Percentiles rank a stretch among this genome's conserved stretches.
Evolutionary conservation across 2,329 filamentous ascomycete species (phyloP).

Genomic region (Scortechinia acanthostroma): DNA sequence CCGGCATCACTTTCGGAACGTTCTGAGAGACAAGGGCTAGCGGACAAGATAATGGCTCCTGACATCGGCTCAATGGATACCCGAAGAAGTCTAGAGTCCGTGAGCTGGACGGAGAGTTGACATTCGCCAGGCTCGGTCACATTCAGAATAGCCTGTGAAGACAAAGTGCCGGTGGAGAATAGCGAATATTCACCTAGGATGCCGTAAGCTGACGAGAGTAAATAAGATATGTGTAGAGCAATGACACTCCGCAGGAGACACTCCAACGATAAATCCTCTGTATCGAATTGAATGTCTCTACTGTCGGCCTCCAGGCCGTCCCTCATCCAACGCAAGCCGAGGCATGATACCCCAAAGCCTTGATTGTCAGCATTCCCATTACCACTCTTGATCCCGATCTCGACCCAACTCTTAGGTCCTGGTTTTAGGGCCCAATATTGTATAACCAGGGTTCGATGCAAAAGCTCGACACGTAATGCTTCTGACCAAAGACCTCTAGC

Average conservation of each 20-base stretch:
- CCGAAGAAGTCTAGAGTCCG: background rate
- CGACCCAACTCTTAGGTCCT: slow-evolving; percentile 54
- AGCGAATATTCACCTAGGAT: background rate
- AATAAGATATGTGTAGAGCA: background rate
- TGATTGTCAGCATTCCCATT: background rate
- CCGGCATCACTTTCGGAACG: background rate
- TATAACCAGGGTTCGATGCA: slow-evolving; percentile 48
- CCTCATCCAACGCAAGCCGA: background rate
- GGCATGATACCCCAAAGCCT: background rate
- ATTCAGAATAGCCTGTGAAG: background rate
- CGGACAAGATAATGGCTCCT: background rate
- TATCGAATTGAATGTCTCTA: background rate
- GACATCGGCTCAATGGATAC: background rate
- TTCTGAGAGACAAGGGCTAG: background rate
- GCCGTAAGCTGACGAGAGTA: background rate
- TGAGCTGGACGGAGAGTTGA: background rate
- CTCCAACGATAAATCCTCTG: background rate
- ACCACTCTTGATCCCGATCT: slow-evolving; percentile 46
- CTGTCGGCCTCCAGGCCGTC: background rate
- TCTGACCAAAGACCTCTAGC: slow-evolving; percentile 43
- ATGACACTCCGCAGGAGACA: background rate
- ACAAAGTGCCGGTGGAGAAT: background rate
- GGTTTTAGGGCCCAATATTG: slow-evolving; percentile 52
- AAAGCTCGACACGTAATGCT: slow-evolving; percentile 42
- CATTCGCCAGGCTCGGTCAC: background rate